These are phyloP conservation scores for Umbelopsis sp. DNA, from an alignment of 192 early-diverging fungal genomes.

Conservation along the genomic window DNA sequence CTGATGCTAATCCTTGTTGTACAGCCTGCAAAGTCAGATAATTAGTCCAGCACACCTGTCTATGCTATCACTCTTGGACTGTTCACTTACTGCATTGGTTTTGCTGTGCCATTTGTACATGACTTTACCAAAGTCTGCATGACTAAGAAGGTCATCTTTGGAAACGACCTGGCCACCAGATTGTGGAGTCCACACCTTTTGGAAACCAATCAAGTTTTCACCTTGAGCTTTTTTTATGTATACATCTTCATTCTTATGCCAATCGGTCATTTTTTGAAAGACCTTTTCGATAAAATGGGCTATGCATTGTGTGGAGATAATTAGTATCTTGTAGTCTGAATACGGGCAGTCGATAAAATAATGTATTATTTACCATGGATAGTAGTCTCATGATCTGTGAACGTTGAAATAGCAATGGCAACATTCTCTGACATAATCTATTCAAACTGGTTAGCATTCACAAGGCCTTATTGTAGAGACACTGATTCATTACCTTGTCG, in stretches of 20 bases:
- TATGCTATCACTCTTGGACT: neutral
- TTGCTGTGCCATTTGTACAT: slow-evolving; percentile 78
- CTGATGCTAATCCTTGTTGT: slow-evolving; percentile 49
- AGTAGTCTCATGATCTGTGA: slow-evolving; percentile 75
- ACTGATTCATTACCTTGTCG: slow-evolving; percentile 53
- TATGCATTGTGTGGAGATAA: neutral
- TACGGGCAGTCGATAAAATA: neutral
- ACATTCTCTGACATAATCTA: slow-evolving; percentile 42
- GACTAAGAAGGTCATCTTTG: slow-evolving; percentile 53
- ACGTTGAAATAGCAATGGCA: slow-evolving; percentile 52
- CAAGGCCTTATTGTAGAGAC: neutral
- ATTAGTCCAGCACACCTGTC: neutral
- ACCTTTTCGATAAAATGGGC: slow-evolving; percentile 61
- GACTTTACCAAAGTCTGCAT: slow-evolving; percentile 62
- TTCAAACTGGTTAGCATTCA: neutral
- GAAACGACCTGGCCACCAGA: slow-evolving; percentile 18
- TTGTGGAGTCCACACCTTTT: slow-evolving; percentile 59
- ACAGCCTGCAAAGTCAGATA: slow-evolving; percentile 3
- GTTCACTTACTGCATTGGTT: slow-evolving; percentile 37
- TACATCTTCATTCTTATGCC: slow-evolving; percentile 51
- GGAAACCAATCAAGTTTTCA: slow-evolving; percentile 66
- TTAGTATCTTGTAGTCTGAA: neutral
- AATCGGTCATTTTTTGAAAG: slow-evolving; percentile 54
- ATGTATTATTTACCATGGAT: slow-evolving; percentile 50
- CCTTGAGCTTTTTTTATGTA: slow-evolving; percentile 62